Percentiles rank a stretch among this genome's conserved stretches.
Evolutionary conservation across 345 rosid species (phyloP).

Genomic region (Streptanthus diversifolius): DNA sequence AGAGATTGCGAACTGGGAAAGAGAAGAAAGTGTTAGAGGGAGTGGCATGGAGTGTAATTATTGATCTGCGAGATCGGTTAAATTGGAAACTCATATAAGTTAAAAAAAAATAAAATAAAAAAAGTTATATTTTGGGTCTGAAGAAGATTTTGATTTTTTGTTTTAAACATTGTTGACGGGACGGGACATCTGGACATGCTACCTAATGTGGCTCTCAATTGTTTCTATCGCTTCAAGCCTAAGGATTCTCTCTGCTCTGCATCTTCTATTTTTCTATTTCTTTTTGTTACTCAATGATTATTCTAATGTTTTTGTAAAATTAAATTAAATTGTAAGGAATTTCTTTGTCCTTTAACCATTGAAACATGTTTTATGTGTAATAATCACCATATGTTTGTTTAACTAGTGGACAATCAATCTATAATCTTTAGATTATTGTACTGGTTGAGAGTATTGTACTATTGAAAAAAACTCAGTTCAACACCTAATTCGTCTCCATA

Average conservation of each 20-base stretch:
- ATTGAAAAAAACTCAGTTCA: neutral
- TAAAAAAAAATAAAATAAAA: neutral
- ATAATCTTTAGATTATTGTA: neutral
- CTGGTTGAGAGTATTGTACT: neutral
- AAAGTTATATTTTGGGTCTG: constrained; percentile 7
- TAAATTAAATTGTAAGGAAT: neutral
- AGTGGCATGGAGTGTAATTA: constrained; percentile 40
- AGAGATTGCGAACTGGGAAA: constrained; percentile 21
- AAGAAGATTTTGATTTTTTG: neutral
- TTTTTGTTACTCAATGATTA: constrained; percentile 4
- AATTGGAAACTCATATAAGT: constrained; percentile 8
- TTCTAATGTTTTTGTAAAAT: constrained; percentile 4
- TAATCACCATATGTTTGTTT: neutral
- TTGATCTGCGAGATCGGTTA: neutral
- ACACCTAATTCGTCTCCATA: neutral
- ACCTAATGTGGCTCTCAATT: constrained; percentile 27
- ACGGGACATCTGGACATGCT: constrained; percentile 18
- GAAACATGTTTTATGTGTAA: neutral
- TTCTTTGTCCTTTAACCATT: neutral
- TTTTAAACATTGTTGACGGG: neutral
- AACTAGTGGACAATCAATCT: neutral
- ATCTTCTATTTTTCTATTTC: neutral
- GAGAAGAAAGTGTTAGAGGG: constrained; percentile 27
- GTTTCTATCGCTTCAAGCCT: constrained; percentile 34
- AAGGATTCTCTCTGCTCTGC: constrained; percentile 18